phyloP scores from a whole-genome alignment of 345 rosid genomes.

The Rhodamnia argentea region DNA sequence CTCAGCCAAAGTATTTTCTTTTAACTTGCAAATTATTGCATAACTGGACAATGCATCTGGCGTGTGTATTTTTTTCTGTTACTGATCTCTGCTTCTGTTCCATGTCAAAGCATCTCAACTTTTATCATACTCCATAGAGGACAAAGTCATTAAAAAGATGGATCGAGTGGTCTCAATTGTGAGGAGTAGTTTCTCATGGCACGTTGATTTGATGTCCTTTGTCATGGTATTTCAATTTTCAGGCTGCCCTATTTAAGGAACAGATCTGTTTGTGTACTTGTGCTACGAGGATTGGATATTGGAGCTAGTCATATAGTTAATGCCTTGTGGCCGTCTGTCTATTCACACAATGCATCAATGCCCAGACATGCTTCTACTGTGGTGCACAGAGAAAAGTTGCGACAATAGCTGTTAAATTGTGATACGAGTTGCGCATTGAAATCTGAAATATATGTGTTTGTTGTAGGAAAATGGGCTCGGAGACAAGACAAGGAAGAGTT shows the following conservation, averaged over 20 bases:
- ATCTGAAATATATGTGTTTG: not conserved
- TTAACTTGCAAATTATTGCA: not conserved
- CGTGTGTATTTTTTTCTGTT: not conserved
- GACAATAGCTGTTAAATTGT: not conserved
- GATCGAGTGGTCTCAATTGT: not conserved
- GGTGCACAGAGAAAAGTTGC: not conserved
- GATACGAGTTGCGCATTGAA: not conserved
- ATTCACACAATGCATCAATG: not conserved
- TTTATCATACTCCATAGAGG: not conserved
- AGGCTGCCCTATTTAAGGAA: not conserved
- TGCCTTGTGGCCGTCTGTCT: not conserved
- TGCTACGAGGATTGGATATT: not conserved
- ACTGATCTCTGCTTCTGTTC: not conserved
- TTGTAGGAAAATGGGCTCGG: slow-evolving; percentile 42
- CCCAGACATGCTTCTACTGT: not conserved
- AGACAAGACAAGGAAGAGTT: slow-evolving; percentile 30
- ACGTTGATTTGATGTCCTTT: not conserved
- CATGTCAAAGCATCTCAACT: not conserved
- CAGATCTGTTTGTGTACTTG: not conserved
- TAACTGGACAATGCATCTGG: not conserved
- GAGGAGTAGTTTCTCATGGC: not conserved
- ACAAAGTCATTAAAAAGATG: not conserved
- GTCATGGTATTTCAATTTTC: not conserved
- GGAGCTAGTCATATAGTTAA: not conserved
- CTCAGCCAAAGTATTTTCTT: not conserved